These are phyloP conservation scores for Pyrenophora seminiperda DNA, from an alignment of 2,329 filamentous ascomycete genomes.

Conservation along the genomic window DNA sequence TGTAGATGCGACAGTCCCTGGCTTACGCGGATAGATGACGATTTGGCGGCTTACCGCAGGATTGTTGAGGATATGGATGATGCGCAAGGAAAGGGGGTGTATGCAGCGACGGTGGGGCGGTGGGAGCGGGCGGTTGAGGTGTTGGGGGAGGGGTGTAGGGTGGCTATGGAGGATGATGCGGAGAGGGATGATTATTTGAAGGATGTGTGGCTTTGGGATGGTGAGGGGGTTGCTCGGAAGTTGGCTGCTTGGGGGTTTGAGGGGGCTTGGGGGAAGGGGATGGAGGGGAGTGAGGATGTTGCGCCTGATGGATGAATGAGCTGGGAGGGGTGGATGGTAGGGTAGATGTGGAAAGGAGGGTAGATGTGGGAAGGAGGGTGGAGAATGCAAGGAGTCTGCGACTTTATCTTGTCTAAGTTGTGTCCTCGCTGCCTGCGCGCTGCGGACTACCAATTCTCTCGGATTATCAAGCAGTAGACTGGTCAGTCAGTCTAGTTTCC, in stretches of 20 bases:
- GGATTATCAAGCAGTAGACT: no score
- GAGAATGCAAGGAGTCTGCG: no score
- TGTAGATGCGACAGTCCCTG: no score
- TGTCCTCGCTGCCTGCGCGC: no score
- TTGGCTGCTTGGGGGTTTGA: conserved; percentile 1
- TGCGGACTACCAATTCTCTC: no score
- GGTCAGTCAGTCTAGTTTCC: no score
- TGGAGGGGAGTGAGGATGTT: background rate
- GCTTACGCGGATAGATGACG: no score
- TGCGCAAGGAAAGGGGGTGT: background rate
- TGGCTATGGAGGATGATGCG: background rate
- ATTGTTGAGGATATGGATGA: background rate
- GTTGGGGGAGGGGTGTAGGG: background rate
- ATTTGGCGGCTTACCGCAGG: background rate
- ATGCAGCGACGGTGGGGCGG: background rate
- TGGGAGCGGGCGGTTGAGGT: background rate
- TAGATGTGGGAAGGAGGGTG: background rate
- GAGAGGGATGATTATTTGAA: no score
- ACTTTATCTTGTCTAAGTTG: background rate
- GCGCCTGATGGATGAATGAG: background rate
- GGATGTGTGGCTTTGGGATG: background rate
- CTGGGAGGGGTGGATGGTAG: background rate
- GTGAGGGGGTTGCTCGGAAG: background rate
- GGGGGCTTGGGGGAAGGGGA: background rate
- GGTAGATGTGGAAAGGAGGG: background rate